A percentile compares a stretch with the other conserved stretches of the same genome.
Evolutionary conservation across 2,329 filamentous ascomycete genomes (phyloP).

Genomic region (Emergomyces pasteurianus): DNA sequence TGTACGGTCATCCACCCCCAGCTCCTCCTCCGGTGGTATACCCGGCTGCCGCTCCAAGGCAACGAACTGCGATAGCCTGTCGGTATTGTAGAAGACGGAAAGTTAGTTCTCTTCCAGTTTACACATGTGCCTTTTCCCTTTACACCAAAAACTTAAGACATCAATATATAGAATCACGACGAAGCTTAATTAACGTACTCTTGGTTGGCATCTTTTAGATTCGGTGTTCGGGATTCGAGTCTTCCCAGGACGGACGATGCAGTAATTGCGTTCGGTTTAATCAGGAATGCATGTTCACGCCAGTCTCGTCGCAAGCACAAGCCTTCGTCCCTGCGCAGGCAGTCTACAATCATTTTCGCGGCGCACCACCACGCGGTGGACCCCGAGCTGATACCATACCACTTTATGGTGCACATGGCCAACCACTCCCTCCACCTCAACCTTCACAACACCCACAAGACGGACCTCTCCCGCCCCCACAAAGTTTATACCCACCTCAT

Average conservation of each 20-base stretch:
- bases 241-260: constrained; percentile 59
- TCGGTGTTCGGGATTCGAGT: constrained; percentile 63
- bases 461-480: constrained; percentile 28
- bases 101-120: constrained; percentile 23
- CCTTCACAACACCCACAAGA: constrained; percentile 16
- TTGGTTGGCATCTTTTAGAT: constrained; percentile 39
- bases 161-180: too few species aligned
- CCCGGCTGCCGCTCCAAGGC: constrained; percentile 36
- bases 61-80: constrained; percentile 41
- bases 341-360: constrained; percentile 46
- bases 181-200: not conserved
- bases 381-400: constrained; percentile 26
- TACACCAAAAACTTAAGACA: not conserved
- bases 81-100: constrained; percentile 41
- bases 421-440: constrained; percentile 24
- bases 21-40: constrained; percentile 30
- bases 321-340: constrained; percentile 63
- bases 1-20: constrained; percentile 26
- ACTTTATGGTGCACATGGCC: constrained; percentile 40
- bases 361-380: constrained; percentile 22
- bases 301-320: constrained; percentile 57
- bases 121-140: not conserved
- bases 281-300: constrained; percentile 66
- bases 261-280: constrained; percentile 62
- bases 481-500: constrained; percentile 28